Percentiles rank a stretch among this genome's conserved stretches.
phyloP scores from a whole-genome alignment of 192 early-diverging fungal genomes.

The Rhizoclosmatium sp. region DNA sequence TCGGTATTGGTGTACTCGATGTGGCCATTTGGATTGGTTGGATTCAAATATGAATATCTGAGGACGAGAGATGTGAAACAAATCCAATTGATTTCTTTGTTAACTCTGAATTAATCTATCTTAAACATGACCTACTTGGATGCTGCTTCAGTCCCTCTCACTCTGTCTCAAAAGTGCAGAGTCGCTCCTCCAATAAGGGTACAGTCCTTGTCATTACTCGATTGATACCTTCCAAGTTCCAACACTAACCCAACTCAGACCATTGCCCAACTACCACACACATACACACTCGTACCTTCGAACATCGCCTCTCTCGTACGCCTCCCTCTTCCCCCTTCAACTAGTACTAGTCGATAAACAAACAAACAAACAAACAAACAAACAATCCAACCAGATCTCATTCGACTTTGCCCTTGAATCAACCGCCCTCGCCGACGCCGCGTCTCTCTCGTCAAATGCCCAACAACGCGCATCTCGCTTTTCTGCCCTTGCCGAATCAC shows the following conservation, averaged over 20 bases:
- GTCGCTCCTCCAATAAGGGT: slow-evolving; percentile 3
- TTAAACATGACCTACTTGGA: slow-evolving; percentile 1
- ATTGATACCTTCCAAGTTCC: neutral
- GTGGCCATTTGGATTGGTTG: neutral
- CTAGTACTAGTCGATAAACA: neutral
- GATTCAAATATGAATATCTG: neutral
- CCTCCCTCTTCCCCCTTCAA: neutral
- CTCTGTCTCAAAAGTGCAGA: neutral
- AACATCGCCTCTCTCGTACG: slow-evolving; percentile 12
- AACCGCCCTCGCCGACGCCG: neutral
- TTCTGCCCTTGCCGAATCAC: neutral
- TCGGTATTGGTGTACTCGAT: neutral
- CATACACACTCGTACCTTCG: neutral
- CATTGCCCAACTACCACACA: slow-evolving; percentile 4
- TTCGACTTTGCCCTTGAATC: neutral
- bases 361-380: too few species aligned
- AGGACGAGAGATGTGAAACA: neutral
- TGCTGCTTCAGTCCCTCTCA: neutral
- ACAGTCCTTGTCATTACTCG: neutral
- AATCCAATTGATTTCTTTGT: neutral
- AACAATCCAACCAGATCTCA: neutral
- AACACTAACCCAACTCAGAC: neutral
- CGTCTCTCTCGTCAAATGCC: neutral
- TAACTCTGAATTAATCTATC: neutral
- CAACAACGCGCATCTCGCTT: neutral